phyloP scores from a whole-genome alignment of 2,329 filamentous ascomycete species.

The Coniella lustricola region DNA sequence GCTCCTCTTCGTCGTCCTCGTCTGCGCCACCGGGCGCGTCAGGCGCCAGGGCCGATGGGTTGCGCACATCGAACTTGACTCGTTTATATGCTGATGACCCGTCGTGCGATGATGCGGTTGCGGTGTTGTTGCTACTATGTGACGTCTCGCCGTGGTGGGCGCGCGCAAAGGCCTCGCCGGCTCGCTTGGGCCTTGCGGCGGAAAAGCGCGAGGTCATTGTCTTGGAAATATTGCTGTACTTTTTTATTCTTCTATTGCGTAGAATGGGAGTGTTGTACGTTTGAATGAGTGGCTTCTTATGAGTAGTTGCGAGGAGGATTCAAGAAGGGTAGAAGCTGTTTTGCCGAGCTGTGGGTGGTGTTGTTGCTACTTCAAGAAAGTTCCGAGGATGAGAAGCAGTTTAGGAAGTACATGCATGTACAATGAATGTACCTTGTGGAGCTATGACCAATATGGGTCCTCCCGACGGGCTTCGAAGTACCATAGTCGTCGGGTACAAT shows the following conservation, averaged over 20 bases:
- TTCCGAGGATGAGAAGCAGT: no score
- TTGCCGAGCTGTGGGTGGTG: background rate
- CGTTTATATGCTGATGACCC: conserved; percentile 54
- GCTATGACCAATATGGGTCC: no score
- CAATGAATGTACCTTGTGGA: no score
- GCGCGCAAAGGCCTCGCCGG: conserved; percentile 72
- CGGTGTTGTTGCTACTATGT: conserved; percentile 26
- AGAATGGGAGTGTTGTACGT: background rate
- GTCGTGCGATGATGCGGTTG: no score
- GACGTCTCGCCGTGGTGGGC: conserved; percentile 56
- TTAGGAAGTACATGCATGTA: no score
- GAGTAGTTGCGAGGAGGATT: background rate
- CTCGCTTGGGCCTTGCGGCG: conserved; percentile 73
- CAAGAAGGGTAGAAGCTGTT: background rate
- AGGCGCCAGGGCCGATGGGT: conserved; percentile 84
- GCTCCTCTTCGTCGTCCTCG: conserved; percentile 35
- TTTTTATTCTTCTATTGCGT: background rate
- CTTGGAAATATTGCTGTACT: background rate
- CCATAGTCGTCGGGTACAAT: no score
- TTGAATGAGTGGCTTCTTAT: no score
- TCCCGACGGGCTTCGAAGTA: no score
- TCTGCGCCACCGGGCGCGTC: conserved; percentile 68
- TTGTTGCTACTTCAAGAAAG: background rate
- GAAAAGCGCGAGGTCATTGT: conserved; percentile 51
- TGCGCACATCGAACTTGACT: conserved; percentile 87